Evolutionary conservation across 2,329 filamentous ascomycete species (phyloP), one percentile per base, ranked within the genome.

Genomic region (Aspergillus quadricinctus): DNA sequence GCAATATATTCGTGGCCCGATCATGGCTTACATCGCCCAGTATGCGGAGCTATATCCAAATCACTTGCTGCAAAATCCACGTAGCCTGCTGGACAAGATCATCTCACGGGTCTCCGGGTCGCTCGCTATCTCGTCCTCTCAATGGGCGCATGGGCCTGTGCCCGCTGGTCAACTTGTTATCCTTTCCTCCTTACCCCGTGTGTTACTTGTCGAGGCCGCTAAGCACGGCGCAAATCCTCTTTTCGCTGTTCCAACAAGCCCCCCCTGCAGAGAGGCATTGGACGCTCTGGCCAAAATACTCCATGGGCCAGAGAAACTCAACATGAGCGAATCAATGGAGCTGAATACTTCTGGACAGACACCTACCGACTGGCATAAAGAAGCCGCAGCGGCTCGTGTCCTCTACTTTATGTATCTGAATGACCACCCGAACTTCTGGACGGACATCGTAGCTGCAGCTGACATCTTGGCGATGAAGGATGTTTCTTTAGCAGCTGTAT

Each of bases 401-500:
- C 71, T 86, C 2, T 84, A 82, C 60, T 80, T 78, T 52, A 72
- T 80, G 51, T 85, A 85, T 66, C 69, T 82, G 21, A 77, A 76
- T 53, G 70, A 79, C 46, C 78, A 83, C 52, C 71, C 80, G 0
- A 72, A 64, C 29, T 74, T 86, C 57, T 86, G 83, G 76, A 66
- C 71, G 8, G 75, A 83, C 58, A 69, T 85, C 37, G 74, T 80
- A 29, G 72, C 69, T 1, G 78, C 82, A 49, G 81, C 83, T n/a
- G 81, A 84, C 49, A 80, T 80, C 9, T 66, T 86, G 14, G 83
- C 80, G 0, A 78, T 86, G 70, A 79, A 78, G 60, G 82, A 85
- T 29, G 75, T 77, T 9, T 83, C 83, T 1, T 69, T 86, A 4
- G 78, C 83, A 21, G 78, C 84, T 0, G 75, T 85, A 19, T 71